Evolutionary conservation across 768 basidiomycete species (phyloP), one percentile per base, ranked within the genome.

Genomic region (Panellus pusillus): DNA sequence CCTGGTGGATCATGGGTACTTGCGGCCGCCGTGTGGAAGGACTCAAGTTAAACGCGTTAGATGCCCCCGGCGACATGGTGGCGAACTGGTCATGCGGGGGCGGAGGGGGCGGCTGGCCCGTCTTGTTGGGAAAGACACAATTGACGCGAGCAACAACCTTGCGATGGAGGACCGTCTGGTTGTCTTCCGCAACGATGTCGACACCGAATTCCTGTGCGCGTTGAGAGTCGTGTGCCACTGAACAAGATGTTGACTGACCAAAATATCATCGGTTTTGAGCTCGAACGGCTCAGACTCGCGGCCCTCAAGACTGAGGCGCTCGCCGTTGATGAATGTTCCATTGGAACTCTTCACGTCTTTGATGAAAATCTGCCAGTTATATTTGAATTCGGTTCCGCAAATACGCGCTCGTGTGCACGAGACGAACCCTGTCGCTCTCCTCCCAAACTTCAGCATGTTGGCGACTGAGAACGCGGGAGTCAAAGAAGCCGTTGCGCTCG

Each of bases 361-460:
- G 77, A 99, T 98, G 77, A 74, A 97, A 70, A 99, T 95, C 93
- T 98, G 40, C 29, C 4, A 43, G 41, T 51, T 50, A 38, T 56
- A 49, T 47, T 20, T 32, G 28, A 8, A 15, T 18, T 18, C 9
- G 41, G 53, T 54, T 50, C 52, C 58, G 44, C n/a, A 42, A 54
- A 53, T 29, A 59, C 45, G 47, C 24, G 24, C 24, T 61, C 45
- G 19, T 46, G 41, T 44, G 37, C 2, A 11, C 24, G 40, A 44
- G n/a, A 50, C 77, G 43, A 46, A 93, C 94, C 83, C 95, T 95
- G 44, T 83, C 84, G 32, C 71, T 76, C 58, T 96, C 92, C 72
- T 93, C 94, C 96, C 89, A 99, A 15, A 99, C 91, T 73, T 98
- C 96, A 12, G 96, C 96, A 66, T 98, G 96, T 73, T 91, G 89